Evolutionary conservation across 352 stramenopile genomes (phyloP).

Genomic region (Globisporangium acanthophoron): DNA sequence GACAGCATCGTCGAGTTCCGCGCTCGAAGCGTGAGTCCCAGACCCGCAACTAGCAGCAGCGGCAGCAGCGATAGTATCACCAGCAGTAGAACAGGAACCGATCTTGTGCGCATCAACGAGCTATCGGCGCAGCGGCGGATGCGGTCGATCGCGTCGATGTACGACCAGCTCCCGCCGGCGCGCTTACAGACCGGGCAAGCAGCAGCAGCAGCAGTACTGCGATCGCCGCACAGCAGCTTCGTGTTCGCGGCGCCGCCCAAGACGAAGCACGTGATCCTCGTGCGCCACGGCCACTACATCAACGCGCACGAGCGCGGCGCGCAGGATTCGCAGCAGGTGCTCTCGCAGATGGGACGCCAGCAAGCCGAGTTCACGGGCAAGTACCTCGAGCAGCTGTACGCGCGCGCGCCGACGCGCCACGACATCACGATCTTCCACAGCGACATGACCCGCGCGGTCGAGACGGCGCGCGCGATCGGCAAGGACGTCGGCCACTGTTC

Average conservation of each 20-base stretch:
- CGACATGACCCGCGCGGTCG: conserved; percentile 69
- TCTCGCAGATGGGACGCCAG: conserved; percentile 73
- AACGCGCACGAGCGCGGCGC: conserved; percentile 62
- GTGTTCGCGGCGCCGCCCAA: conserved; percentile 48
- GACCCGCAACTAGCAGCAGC: background rate
- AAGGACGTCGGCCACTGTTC: conserved; percentile 38
- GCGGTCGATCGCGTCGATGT: conserved; percentile 11
- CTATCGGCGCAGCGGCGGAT: background rate
- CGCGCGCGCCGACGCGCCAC: conserved; percentile 43
- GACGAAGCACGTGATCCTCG: conserved; percentile 68
- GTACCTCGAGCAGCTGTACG: conserved; percentile 55
- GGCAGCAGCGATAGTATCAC: background rate
- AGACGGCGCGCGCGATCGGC: conserved; percentile 61
- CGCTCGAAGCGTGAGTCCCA: background rate
- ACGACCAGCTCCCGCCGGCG: conserved; percentile 1
- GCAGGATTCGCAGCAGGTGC: conserved; percentile 59
- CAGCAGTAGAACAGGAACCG: background rate
- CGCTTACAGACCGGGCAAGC: background rate
- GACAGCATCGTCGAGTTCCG: conserved; percentile 23
- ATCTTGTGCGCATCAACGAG: background rate
- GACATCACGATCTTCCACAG: conserved; percentile 65
- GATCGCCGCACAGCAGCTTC: conserved; percentile 27
- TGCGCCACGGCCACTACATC: conserved; percentile 80
- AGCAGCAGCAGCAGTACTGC: background rate
- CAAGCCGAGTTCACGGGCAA: conserved; percentile 68